A percentile compares a stretch with the other conserved stretches of the same genome.
These are phyloP conservation scores for Erodium texanum DNA, from an alignment of 441 rosid genomes.

Conservation along the genomic window DNA sequence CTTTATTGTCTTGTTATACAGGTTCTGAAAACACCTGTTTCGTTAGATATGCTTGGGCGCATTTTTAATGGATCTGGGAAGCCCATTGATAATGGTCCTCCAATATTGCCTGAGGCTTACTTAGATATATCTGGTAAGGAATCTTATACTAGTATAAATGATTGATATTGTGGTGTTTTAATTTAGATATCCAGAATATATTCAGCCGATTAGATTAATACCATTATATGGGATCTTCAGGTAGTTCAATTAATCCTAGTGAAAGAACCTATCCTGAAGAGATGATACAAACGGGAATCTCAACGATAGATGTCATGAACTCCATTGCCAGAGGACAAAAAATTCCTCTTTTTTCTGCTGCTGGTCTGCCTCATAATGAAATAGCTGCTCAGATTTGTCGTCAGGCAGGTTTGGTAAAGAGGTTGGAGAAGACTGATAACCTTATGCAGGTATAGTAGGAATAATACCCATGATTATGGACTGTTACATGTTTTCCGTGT, in stretches of 20 bases:
- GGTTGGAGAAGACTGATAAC: constrained; percentile 28
- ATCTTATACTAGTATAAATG: constrained; percentile 3
- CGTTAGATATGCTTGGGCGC: constrained; percentile 98
- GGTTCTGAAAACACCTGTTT: constrained; percentile 95
- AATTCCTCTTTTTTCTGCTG: constrained; percentile 98
- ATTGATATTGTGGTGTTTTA: background rate
- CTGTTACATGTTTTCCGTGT: background rate
- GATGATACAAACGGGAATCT: constrained; percentile 99
- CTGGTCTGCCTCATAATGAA: constrained; percentile 99
- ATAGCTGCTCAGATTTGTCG: constrained; percentile 68
- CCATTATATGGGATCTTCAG: constrained; percentile 21
- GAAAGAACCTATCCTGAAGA: constrained; percentile 99
- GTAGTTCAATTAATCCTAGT: constrained; percentile 66
- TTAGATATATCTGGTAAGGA: constrained; percentile 80
- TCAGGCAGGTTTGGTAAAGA: too few species aligned
- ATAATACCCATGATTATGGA: background rate
- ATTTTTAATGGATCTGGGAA: constrained; percentile 98
- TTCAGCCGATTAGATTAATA: background rate
- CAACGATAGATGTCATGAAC: constrained; percentile 98
- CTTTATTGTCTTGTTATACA: constrained; percentile 23
- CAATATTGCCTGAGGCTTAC: constrained; percentile 94
- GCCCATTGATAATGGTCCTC: constrained; percentile 98
- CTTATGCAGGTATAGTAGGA: constrained; percentile 46
- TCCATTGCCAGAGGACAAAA: constrained; percentile 98
- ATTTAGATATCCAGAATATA: background rate